These are phyloP conservation scores for Pseudogymnoascus sp. DNA, from an alignment of 2,329 filamentous ascomycete species.

Conservation along the genomic window DNA sequence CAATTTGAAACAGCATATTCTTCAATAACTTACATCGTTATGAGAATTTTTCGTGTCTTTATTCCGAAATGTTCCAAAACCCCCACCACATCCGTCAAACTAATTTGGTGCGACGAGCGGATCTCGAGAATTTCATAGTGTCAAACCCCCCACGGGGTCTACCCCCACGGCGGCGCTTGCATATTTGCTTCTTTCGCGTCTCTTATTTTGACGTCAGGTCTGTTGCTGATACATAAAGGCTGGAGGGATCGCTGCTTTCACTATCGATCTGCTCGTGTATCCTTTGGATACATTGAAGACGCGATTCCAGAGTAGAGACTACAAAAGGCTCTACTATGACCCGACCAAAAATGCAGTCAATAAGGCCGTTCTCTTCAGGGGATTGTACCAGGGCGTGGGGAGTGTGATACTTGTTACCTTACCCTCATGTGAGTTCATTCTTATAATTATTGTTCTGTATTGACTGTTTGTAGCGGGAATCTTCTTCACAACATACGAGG, in stretches of 20 bases:
- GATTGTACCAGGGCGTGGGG: slow-evolving; percentile 80
- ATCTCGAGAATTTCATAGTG: slow-evolving; percentile 6
- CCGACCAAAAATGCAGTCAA: slow-evolving; percentile 45
- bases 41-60: background rate
- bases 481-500: slow-evolving; percentile 88
- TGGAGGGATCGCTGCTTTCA: slow-evolving; percentile 76
- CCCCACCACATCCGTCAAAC: background rate
- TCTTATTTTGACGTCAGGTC: slow-evolving; percentile 7
- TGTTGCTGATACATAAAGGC: slow-evolving; percentile 45
- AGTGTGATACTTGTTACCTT: slow-evolving; percentile 78
- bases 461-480: slow-evolving; percentile 52
- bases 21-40: background rate
- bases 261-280: slow-evolving; percentile 79
- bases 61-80: background rate
- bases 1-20: background rate
- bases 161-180: slow-evolving; percentile 1
- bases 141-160: background rate
- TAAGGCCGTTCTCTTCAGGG: slow-evolving; percentile 52
- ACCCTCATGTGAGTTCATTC: slow-evolving; percentile 57
- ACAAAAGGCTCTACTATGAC: slow-evolving; percentile 57
- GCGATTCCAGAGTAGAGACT: slow-evolving; percentile 70
- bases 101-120: slow-evolving; percentile 2
- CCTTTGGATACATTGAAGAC: slow-evolving; percentile 89
- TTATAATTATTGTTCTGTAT: background rate
- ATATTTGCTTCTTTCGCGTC: slow-evolving; percentile 5